Conservation (phyloP, 2,329 filamentous ascomycete species). For the Talaromyces rugulosus region DNA sequence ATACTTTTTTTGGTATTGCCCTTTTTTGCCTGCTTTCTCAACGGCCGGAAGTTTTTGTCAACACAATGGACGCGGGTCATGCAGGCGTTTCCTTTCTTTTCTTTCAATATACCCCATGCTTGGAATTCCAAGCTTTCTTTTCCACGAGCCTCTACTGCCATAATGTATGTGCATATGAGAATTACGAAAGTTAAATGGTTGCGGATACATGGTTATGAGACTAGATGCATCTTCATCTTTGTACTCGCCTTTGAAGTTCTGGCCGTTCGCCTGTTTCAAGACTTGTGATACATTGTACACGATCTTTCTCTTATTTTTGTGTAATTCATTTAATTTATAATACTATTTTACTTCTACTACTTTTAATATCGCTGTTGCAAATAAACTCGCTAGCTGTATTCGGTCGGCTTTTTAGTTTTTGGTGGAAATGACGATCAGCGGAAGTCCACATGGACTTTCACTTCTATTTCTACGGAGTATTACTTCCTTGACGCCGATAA, state of each 20-base stretch:
- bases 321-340: not conserved
- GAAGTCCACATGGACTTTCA: not conserved
- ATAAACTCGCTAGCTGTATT: not conserved
- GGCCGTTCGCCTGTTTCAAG: not conserved
- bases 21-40: not conserved
- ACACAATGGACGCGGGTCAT: not conserved
- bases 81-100: not conserved
- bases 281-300: not conserved
- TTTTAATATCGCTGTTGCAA: not conserved
- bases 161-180: conserved; percentile 10
- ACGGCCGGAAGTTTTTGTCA: not conserved
- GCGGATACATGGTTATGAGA: not conserved
- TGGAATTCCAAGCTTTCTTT: conserved; percentile 1
- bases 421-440: not conserved
- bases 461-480: not conserved
- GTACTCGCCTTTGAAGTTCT: not conserved
- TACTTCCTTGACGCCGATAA: not conserved
- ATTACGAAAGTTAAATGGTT: conserved; percentile 1
- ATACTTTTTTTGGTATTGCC: not conserved
- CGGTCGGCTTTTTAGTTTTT: not conserved
- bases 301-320: not conserved
- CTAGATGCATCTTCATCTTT: not conserved
- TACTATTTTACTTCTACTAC: not conserved
- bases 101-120: conserved; percentile 1
- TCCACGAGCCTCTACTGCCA: not conserved